These are phyloP conservation scores for Leptographium procerum DNA, from an alignment of 2,329 filamentous ascomycete species.

Conservation along the genomic window DNA sequence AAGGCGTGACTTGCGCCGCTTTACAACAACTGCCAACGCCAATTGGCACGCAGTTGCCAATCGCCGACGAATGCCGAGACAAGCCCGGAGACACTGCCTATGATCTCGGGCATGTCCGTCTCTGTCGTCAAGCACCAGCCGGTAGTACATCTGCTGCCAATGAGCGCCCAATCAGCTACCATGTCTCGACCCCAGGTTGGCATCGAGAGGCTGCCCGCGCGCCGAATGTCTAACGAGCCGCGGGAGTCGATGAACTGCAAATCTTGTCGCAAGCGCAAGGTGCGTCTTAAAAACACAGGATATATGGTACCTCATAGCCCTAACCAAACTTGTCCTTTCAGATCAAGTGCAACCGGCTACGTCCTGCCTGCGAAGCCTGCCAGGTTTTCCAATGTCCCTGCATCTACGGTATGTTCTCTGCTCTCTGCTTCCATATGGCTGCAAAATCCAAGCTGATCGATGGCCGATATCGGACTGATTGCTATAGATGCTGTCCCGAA, in stretches of 20 bases:
- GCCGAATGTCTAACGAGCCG: constrained; percentile 61
- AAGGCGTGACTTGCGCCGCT: not conserved
- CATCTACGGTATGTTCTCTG: constrained; percentile 60
- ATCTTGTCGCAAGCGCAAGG: constrained; percentile 85
- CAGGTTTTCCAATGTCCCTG: constrained; percentile 82
- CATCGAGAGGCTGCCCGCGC: constrained; percentile 65
- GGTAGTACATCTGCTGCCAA: constrained; percentile 21
- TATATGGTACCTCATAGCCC: not conserved
- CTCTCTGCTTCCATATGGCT: constrained; percentile 4
- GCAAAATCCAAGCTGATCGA: not conserved
- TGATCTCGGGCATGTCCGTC: constrained; percentile 24
- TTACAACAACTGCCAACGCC: not conserved
- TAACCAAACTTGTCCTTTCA: constrained; percentile 23
- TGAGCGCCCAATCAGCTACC: constrained; percentile 34
- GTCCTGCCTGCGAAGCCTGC: constrained; percentile 78
- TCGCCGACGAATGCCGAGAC: not conserved
- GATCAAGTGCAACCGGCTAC: constrained; percentile 86
- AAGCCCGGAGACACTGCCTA: not conserved
- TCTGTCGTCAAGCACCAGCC: constrained; percentile 30
- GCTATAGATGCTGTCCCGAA: constrained; percentile 70
- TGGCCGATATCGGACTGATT: not conserved
- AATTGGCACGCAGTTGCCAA: not conserved
- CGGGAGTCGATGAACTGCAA: constrained; percentile 94
- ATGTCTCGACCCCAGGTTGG: constrained; percentile 69
- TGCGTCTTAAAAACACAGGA: constrained; percentile 24